Evolutionary conservation across 1,284 basidiomycete species (phyloP).

Genomic region (Tranzscheliella williamsii): DNA sequence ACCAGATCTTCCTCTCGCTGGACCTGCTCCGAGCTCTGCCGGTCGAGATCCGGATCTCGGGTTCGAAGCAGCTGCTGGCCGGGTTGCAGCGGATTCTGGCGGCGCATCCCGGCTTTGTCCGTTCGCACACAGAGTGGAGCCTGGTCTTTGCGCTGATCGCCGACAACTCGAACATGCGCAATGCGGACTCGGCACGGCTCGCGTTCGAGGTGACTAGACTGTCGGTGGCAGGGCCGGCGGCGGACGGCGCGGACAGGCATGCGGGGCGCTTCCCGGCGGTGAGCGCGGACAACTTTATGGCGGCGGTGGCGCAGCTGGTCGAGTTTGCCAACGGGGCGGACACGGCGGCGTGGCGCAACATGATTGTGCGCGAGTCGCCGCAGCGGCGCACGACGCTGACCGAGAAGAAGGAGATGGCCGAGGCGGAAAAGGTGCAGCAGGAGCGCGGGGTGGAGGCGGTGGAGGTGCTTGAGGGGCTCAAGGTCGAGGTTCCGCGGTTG

Average conservation of each 20-base stretch:
- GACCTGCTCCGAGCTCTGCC: constrained; percentile 84
- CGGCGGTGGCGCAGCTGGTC: constrained; percentile 78
- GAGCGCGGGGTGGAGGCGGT: constrained; percentile 81
- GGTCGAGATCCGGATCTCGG: constrained; percentile 73
- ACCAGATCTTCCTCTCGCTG: constrained; percentile 90
- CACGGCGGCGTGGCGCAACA: constrained; percentile 41
- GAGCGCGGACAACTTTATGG: constrained; percentile 77
- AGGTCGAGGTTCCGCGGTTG: constrained; percentile 39
- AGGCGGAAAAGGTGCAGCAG: constrained; percentile 50
- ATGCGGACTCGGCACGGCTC: constrained; percentile 82
- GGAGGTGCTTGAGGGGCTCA: constrained; percentile 68
- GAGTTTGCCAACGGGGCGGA: constrained; percentile 71
- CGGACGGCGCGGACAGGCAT: constrained; percentile 66
- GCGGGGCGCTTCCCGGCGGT: constrained; percentile 62
- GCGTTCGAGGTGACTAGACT: constrained; percentile 68
- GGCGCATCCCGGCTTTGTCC: constrained; percentile 68
- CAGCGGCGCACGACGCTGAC: constrained; percentile 48
- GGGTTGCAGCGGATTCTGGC: constrained; percentile 80
- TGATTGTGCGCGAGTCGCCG: constrained; percentile 18
- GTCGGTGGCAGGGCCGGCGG: constrained; percentile 1
- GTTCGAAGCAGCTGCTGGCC: constrained; percentile 85
- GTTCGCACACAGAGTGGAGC: constrained; percentile 81
- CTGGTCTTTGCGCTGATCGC: constrained; percentile 86
- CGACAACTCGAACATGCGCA: constrained; percentile 71
- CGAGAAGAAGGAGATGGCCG: constrained; percentile 58